These are phyloP conservation scores for Phytophthora pseudosyringae DNA, from an alignment of 352 stramenopile genomes.

Conservation along the genomic window DNA sequence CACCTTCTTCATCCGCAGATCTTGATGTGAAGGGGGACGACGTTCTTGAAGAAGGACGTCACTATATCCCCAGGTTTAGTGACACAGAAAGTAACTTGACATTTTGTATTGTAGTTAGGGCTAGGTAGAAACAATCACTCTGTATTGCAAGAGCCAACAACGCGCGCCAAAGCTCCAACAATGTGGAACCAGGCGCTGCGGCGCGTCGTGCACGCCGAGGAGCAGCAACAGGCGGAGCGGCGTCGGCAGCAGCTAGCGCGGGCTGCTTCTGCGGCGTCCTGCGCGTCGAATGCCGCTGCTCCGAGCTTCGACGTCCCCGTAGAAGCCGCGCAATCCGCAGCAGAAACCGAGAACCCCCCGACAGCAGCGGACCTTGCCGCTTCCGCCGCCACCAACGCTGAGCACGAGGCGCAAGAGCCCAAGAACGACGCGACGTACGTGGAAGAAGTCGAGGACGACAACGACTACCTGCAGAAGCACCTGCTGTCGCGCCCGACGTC, in stretches of 20 bases:
- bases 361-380: background rate
- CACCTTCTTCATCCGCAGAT: slow-evolving; percentile 39
- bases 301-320: background rate
- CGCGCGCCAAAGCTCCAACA: background rate
- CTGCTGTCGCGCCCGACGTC: slow-evolving; percentile 57
- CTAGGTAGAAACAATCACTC: slow-evolving; percentile 4
- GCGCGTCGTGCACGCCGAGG: slow-evolving; percentile 38
- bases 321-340: slow-evolving; percentile 12
- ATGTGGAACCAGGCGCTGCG: slow-evolving; percentile 49
- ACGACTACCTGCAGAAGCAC: slow-evolving; percentile 67
- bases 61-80: slow-evolving; percentile 1
- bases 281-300: slow-evolving; percentile 4
- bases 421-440: slow-evolving; percentile 9
- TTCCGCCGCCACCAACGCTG: background rate
- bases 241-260: slow-evolving; percentile 34
- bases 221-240: slow-evolving; percentile 32
- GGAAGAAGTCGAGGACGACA: slow-evolving; percentile 47
- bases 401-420: background rate
- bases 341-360: background rate
- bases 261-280: slow-evolving; percentile 13
- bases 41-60: slow-evolving; percentile 6
- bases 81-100: background rate
- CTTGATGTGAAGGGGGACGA: slow-evolving; percentile 9
- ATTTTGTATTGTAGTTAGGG: slow-evolving; percentile 2
- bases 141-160: background rate